Base-by-base conservation (phyloP, 495 filamentous ascomycete species). In the Penicillium taxi region DNA sequence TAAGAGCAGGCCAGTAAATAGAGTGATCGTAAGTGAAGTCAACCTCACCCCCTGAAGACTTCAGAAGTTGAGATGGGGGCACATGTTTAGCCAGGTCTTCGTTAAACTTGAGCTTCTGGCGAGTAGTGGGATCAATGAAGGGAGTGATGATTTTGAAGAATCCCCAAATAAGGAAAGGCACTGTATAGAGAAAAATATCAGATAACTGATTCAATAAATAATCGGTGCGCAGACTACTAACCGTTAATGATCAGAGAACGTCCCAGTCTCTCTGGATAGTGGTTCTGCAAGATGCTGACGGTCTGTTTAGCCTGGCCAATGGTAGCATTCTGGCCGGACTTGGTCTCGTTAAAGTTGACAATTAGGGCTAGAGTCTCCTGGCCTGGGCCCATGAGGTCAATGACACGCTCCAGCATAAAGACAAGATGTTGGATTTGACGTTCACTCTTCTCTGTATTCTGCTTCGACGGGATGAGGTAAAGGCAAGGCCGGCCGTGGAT, bases 61-160 rank as follows among this genome's bases (percentile, higher is more conserved):
- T 76, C 77, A 87, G 78, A 25, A 98, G 73, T 37, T 95, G 87
- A 46, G 74, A 64, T 5, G 77, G 52, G 5, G 87, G 88, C 8
- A 96, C 82, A 48, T 84, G 80, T 30, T 81, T 62, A 41, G 69
- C 63, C 61, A 91, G 72, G 48, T 94, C 82, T 49, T 93, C 84
- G 62, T 95, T 94, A 70, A 95, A 96, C 54, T 84, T 86, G 52
- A 98, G 75, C 69, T 98, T 98, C 45, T 91, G 75, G 11, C 80
- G 77, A 11, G 91, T 98, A 41, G 81, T 42, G 6, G 91, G 91
- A 63, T 98, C 91, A 56, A 98, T 94, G 59, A 96, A 96, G 18
- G 90, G 88, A 13, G 77, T 84, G 63, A 98, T 88, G 41, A 94
- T 61, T 63, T 93, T 95, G 73, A 95, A 93, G 72, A 98, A 98